phyloP scores from a whole-genome alignment of 352 stramenopile species.

The Blastocystis sp. region DNA sequence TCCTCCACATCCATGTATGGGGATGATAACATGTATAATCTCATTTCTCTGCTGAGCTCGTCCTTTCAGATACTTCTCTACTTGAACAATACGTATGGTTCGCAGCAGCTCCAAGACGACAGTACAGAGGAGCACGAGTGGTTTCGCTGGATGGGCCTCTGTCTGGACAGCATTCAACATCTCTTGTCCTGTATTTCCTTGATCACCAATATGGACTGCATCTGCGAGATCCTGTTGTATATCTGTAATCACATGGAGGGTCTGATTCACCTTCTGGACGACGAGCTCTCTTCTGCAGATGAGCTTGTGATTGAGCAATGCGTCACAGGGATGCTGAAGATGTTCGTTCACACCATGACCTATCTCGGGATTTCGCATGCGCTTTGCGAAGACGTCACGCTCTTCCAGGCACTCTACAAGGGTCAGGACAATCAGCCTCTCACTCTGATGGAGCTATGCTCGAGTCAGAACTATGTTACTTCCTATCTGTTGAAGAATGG shows the following conservation, averaged over 20 bases:
- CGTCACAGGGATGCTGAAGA: background rate
- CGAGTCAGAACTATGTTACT: background rate
- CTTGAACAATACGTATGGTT: background rate
- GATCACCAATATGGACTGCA: background rate
- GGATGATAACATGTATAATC: too few relatives aligned
- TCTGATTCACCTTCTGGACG: background rate
- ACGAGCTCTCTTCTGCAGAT: background rate
- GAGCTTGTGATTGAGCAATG: background rate
- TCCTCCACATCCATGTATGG: too few relatives aligned
- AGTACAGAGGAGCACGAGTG: background rate
- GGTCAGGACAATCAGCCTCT: background rate
- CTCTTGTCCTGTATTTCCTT: background rate
- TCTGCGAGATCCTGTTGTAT: background rate
- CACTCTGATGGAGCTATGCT: background rate
- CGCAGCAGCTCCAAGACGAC: background rate
- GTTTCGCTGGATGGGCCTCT: background rate
- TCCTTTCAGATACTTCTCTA: background rate
- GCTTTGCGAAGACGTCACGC: background rate
- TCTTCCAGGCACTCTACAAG: background rate
- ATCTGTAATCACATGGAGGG: background rate
- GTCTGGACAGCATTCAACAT: background rate
- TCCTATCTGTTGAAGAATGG: background rate
- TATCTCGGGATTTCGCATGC: background rate
- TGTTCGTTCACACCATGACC: background rate
- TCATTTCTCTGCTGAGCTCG: background rate